phyloP scores from a whole-genome alignment of 75 land plant genomes.

The Pinus taeda region DNA sequence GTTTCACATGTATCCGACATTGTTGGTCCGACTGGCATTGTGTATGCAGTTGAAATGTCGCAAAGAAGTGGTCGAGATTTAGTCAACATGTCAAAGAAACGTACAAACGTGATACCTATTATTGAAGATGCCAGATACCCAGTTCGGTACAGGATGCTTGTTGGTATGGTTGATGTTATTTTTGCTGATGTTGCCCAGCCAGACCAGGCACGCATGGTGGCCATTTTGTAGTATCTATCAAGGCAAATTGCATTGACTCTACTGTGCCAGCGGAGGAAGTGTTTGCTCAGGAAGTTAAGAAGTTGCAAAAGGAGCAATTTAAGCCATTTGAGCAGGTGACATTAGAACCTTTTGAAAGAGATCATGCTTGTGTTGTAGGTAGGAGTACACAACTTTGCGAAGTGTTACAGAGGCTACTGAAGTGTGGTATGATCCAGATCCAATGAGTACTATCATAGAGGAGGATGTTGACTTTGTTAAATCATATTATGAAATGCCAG shows the following conservation, averaged over 20 bases:
- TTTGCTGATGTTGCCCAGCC: conserved; percentile 99
- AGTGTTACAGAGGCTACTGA: no score
- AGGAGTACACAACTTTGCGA: no score
- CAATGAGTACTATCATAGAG: no score
- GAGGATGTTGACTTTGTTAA: no score
- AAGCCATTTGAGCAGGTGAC: no score
- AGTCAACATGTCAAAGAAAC: conserved; percentile 95
- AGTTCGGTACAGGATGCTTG: conserved; percentile 77
- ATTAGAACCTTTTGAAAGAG: conserved; percentile 87
- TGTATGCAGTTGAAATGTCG: conserved; percentile 96
- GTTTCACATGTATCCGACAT: conserved; percentile 92
- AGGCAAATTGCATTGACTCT: conserved; percentile 87
- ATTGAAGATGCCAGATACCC: conserved; percentile 98
- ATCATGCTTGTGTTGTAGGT: conserved; percentile 97
- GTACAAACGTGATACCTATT: conserved; percentile 96
- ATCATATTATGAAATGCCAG: no score
- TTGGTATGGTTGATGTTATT: conserved; percentile 98
- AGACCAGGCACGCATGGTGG: conserved; percentile 70
- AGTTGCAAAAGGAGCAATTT: no score
- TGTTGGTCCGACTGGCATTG: conserved; percentile 87
- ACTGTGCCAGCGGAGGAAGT: conserved; percentile 40
- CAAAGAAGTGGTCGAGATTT: conserved; percentile 95
- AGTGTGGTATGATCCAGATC: no score
- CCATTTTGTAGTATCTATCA: conserved; percentile 92
- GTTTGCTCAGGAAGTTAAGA: no score